Evolutionary conservation across 2,329 filamentous ascomycete species (phyloP).

Genomic region (Ascochyta pisi): DNA sequence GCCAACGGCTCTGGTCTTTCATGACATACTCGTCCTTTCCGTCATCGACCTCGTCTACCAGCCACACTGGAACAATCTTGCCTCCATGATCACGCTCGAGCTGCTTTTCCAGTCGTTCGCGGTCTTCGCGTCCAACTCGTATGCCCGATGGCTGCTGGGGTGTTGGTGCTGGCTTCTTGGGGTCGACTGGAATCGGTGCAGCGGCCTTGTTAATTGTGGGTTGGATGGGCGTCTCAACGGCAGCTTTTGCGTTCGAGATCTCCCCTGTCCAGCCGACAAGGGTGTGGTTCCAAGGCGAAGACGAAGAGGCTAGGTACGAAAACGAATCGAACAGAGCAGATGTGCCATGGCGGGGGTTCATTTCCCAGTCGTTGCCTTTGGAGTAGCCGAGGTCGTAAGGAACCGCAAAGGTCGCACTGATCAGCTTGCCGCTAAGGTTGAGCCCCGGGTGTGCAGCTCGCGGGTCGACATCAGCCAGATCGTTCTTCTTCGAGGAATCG

Average conservation of each 20-base stretch:
- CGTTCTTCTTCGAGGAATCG: constrained; percentile 46
- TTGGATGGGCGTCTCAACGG: constrained; percentile 51
- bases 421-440: constrained; percentile 66
- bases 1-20: constrained; percentile 85
- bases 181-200: constrained; percentile 78
- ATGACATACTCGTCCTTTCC: constrained; percentile 73
- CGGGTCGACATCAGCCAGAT: constrained; percentile 60
- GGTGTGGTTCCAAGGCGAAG: constrained; percentile 87
- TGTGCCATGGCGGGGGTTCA: constrained; percentile 80
- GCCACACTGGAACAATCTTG: constrained; percentile 86
- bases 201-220: constrained; percentile 73
- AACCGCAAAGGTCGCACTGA: constrained; percentile 69
- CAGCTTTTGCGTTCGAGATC: constrained; percentile 47
- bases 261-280: constrained; percentile 96
- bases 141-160: constrained; percentile 71
- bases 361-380: constrained; percentile 65
- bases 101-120: constrained; percentile 75
- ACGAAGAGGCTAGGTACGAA: constrained; percentile 81
- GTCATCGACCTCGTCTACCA: constrained; percentile 76
- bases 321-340: constrained; percentile 94
- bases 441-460: constrained; percentile 63
- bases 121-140: constrained; percentile 73
- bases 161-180: constrained; percentile 61
- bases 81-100: constrained; percentile 76
- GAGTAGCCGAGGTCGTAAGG: constrained; percentile 65